Conservation (phyloP, 371 early-diverging fungal genomes). For the Mycotypha africana region DNA sequence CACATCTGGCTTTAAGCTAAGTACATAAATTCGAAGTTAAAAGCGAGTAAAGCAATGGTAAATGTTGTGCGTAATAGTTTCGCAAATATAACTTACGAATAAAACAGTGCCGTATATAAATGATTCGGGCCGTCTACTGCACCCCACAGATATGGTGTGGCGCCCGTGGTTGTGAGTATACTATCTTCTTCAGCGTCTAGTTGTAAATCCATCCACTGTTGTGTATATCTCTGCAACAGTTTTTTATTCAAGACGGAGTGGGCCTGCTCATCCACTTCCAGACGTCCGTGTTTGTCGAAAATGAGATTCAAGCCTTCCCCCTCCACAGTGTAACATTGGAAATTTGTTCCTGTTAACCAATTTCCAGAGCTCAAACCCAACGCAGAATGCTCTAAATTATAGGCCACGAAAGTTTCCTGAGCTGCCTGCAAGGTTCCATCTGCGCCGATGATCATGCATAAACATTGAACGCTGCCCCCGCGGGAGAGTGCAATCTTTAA, state of each 20-base stretch:
- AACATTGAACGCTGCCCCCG: constrained; percentile 1
- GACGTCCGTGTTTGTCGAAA: neutral
- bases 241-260: neutral
- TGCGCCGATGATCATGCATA: neutral
- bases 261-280: neutral
- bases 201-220: constrained; percentile 23
- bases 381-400: constrained; percentile 1
- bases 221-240: constrained; percentile 12
- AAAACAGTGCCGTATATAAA: constrained; percentile 13
- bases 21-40: no score
- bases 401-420: no score
- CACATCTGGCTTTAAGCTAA: no score
- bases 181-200: constrained; percentile 15
- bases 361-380: constrained; percentile 13
- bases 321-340: constrained; percentile 13
- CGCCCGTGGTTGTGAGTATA: constrained; percentile 11
- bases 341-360: constrained; percentile 4
- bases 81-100: constrained; percentile 4
- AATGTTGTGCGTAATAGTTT: no score
- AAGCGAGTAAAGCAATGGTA: no score
- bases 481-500: constrained; percentile 15
- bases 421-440: neutral
- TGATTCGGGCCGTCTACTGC: constrained; percentile 1
- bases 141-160: constrained; percentile 12
- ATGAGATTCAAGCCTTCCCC: constrained; percentile 10